Conservation (phyloP, 495 filamentous ascomycete species). For the Penicillium cosmopolitanum region DNA sequence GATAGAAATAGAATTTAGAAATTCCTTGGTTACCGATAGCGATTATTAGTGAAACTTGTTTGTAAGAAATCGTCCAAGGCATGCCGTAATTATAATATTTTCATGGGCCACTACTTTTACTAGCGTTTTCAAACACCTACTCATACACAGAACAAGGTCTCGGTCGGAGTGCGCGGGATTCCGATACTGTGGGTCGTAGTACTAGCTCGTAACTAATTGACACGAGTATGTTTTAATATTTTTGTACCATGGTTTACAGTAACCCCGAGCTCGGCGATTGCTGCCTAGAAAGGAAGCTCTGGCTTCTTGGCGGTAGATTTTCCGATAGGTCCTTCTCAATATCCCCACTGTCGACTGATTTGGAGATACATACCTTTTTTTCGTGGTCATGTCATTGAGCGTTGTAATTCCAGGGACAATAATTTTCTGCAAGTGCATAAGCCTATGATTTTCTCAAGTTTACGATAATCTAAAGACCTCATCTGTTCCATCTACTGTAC, state of each 20-base stretch:
- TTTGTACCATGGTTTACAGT: not conserved
- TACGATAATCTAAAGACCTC: too few relatives aligned
- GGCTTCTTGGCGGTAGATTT: not conserved
- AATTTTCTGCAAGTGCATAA: not conserved
- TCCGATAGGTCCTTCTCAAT: not conserved
- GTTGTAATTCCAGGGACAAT: not conserved
- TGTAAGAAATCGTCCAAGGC: too few relatives aligned
- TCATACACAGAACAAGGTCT: not conserved
- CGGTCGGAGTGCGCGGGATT: not conserved
- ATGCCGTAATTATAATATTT: not conserved
- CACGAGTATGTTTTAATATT: not conserved
- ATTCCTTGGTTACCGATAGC: not conserved
- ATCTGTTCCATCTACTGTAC: too few relatives aligned
- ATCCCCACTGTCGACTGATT: not conserved
- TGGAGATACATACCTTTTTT: not conserved
- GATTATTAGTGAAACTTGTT: not conserved
- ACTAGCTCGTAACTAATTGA: not conserved
- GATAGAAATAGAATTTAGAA: not conserved
- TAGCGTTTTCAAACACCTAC: not conserved
- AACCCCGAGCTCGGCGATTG: slow-evolving; percentile 4
- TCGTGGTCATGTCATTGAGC: not conserved
- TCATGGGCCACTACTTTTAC: not conserved
- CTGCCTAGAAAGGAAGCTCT: not conserved
- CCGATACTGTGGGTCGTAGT: not conserved
- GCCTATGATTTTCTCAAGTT: not conserved